phyloP scores from a whole-genome alignment of 176 grass and related monocot genomes.

The Tillandsia leiboldiana region DNA sequence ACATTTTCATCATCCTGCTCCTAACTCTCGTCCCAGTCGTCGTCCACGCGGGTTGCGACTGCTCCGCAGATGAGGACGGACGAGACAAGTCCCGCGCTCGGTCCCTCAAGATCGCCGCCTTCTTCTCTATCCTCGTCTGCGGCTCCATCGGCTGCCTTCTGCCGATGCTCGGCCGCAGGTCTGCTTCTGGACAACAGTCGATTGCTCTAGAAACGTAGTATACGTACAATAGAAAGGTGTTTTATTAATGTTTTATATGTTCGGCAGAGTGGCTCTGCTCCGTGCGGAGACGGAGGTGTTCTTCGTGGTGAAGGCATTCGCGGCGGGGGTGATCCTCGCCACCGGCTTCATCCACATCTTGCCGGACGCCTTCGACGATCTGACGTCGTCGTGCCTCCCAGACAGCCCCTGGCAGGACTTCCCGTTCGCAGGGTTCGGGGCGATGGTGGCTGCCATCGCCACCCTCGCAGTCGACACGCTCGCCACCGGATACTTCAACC shows the following conservation, averaged over 20 bases:
- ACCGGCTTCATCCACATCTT: constrained; percentile 21
- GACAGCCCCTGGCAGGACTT: constrained; percentile 39
- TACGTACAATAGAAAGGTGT: too few species aligned
- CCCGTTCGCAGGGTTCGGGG: constrained; percentile 38
- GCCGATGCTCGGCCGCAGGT: constrained; percentile 2
- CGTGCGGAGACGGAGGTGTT: constrained; percentile 6
- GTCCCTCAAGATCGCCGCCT: constrained; percentile 5
- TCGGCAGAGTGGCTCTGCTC: neutral
- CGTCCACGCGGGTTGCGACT: neutral
- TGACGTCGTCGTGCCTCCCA: constrained; percentile 48
- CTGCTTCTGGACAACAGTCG: too few species aligned
- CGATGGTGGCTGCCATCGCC: constrained; percentile 64
- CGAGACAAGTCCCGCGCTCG: neutral
- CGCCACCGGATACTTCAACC: constrained; percentile 61
- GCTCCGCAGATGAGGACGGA: neutral
- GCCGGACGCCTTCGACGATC: constrained; percentile 3
- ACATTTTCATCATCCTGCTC: neutral
- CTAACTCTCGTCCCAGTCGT: constrained; percentile 7
- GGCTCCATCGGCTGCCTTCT: constrained; percentile 8
- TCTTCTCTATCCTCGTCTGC: constrained; percentile 1
- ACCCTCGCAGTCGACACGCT: constrained; percentile 50
- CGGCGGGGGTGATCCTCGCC: constrained; percentile 14
- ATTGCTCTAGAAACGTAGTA: too few species aligned
- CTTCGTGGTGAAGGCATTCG: constrained; percentile 20
- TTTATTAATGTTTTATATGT: too few species aligned